Percentiles rank a stretch among this genome's conserved stretches.
phyloP scores from a whole-genome alignment of 768 basidiomycete species.

The Lyophyllum atratum region DNA sequence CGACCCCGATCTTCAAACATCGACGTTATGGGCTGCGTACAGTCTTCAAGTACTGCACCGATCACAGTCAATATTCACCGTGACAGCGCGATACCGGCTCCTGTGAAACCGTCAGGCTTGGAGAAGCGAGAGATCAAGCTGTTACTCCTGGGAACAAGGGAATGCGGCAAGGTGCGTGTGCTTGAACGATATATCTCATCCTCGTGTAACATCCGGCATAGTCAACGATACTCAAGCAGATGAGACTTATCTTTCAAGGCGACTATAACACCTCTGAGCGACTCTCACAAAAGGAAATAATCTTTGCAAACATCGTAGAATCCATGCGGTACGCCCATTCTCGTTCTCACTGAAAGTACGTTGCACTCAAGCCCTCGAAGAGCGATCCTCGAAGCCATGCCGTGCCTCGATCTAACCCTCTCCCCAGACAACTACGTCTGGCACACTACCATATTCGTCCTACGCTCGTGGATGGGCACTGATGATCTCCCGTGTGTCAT shows the following conservation, averaged over 20 bases:
- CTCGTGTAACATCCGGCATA: background rate
- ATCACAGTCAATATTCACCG: background rate
- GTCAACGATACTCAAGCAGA: constrained; percentile 63
- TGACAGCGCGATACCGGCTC: background rate
- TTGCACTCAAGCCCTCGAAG: background rate
- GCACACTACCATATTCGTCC: constrained; percentile 61
- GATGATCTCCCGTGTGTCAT: constrained; percentile 75
- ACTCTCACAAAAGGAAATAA: constrained; percentile 86
- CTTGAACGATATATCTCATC: background rate
- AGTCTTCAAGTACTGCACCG: background rate
- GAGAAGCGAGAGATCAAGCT: constrained; percentile 94
- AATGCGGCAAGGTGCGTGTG: constrained; percentile 80
- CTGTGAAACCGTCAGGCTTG: constrained; percentile 23
- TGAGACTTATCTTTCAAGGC: constrained; percentile 87
- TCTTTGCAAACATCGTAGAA: constrained; percentile 83
- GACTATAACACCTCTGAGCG: constrained; percentile 79
- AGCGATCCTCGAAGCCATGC: constrained; percentile 75
- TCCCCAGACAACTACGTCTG: constrained; percentile 37
- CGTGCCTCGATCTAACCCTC: constrained; percentile 73
- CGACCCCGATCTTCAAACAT: too few species aligned
- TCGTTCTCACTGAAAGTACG: too few species aligned
- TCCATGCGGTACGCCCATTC: constrained; percentile 69
- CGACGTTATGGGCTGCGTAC: background rate
- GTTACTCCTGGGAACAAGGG: constrained; percentile 91
- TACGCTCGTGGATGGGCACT: constrained; percentile 70